These are phyloP conservation scores for Cornus florida DNA, from an alignment of 148 eudicot genomes.

Conservation along the genomic window DNA sequence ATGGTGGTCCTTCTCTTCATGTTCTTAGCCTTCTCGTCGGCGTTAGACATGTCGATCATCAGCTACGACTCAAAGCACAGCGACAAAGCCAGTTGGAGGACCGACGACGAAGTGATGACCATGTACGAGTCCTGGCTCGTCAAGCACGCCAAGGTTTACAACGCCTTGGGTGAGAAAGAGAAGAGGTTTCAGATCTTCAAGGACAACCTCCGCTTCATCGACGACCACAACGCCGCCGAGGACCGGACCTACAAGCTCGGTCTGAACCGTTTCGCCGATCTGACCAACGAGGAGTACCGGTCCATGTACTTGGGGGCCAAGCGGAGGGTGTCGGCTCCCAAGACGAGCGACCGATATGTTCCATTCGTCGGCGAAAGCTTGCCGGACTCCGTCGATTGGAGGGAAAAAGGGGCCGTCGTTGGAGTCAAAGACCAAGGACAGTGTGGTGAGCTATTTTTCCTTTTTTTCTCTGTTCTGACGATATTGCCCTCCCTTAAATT, in stretches of 20 bases:
- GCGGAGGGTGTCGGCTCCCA: slow-evolving; percentile 15
- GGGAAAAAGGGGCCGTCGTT: slow-evolving; percentile 73
- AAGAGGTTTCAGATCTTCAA: slow-evolving; percentile 60
- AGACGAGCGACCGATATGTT: slow-evolving; percentile 48
- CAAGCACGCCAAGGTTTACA: slow-evolving; percentile 57
- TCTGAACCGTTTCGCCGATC: slow-evolving; percentile 74
- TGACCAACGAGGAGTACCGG: slow-evolving; percentile 81
- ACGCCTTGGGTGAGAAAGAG: slow-evolving; percentile 65
- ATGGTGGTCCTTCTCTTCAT: slow-evolving; percentile 12
- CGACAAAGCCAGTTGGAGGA: slow-evolving; percentile 5
- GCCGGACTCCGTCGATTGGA: slow-evolving; percentile 77
- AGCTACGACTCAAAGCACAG: slow-evolving; percentile 25
- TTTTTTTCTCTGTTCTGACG: background rate
- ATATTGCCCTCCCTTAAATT: background rate
- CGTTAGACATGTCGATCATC: slow-evolving; percentile 47
- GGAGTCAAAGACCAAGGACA: slow-evolving; percentile 76
- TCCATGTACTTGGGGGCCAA: slow-evolving; percentile 50
- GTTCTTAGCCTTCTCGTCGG: slow-evolving; percentile 25
- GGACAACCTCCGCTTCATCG: slow-evolving; percentile 57
- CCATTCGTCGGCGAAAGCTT: slow-evolving; percentile 49
- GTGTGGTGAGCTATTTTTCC: slow-evolving; percentile 53
- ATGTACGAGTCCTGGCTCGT: slow-evolving; percentile 72
- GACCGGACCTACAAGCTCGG: slow-evolving; percentile 54
- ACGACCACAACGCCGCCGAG: slow-evolving; percentile 52
- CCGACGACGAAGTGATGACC: slow-evolving; percentile 48